Conservation (phyloP, 495 filamentous ascomycete species). For the Hypoxylon fuscum region DNA sequence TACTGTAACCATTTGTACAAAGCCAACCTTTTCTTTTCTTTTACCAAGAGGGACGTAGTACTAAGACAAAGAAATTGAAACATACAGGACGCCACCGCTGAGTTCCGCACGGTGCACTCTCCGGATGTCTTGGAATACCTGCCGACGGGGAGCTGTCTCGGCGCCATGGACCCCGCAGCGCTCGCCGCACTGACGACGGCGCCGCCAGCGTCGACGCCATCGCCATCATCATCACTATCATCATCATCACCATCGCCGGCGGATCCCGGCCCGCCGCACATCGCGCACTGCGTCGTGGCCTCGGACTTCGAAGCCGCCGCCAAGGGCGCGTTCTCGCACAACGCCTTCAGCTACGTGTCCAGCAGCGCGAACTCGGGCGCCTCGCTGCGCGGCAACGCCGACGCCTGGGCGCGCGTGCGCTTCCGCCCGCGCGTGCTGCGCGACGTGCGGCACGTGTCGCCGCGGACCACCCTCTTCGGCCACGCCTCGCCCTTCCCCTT, state of each 20-base stretch:
- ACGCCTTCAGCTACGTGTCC: slow-evolving; percentile 85
- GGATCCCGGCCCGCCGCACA: slow-evolving; percentile 49
- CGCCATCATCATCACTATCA: slow-evolving; percentile 27
- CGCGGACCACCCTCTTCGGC: slow-evolving; percentile 78
- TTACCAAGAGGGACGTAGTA: slow-evolving; percentile 39
- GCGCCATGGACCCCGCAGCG: slow-evolving; percentile 70
- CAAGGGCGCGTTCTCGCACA: slow-evolving; percentile 77
- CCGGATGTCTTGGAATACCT: slow-evolving; percentile 66
- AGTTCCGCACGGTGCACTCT: slow-evolving; percentile 75
- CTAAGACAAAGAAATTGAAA: no score
- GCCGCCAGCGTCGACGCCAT: slow-evolving; percentile 37
- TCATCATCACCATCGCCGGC: slow-evolving; percentile 40
- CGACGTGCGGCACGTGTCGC: slow-evolving; percentile 77
- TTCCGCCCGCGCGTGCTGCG: slow-evolving; percentile 80
- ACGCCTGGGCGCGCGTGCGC: slow-evolving; percentile 85
- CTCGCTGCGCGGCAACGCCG: slow-evolving; percentile 87
- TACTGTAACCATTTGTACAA: no score
- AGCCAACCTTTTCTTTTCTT: background rate
- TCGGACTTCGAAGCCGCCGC: slow-evolving; percentile 83
- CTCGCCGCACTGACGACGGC: slow-evolving; percentile 42
- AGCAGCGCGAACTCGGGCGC: slow-evolving; percentile 76
- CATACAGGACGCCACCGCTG: slow-evolving; percentile 74
- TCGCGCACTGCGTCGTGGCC: slow-evolving; percentile 38
- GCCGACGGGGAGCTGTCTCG: slow-evolving; percentile 70
- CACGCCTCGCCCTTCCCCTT: slow-evolving; percentile 76